These are phyloP conservation scores for Apiotrichum sp. DNA, from an alignment of 1,284 basidiomycete species.

Conservation along the genomic window DNA sequence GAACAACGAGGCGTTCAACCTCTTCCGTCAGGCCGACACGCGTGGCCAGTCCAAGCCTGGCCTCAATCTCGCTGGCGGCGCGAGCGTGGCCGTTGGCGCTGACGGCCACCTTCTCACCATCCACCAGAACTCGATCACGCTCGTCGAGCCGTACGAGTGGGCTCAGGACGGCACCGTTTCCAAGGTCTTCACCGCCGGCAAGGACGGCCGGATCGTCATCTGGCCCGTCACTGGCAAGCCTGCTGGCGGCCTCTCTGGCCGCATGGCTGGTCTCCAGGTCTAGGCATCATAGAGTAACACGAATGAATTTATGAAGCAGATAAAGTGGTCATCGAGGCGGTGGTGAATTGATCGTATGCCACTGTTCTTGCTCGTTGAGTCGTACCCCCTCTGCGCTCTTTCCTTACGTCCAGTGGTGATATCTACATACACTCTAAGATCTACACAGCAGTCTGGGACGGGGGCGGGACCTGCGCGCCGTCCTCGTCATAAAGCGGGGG, in stretches of 20 bases:
- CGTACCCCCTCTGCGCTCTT: too few species aligned
- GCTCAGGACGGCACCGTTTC: constrained; percentile 57
- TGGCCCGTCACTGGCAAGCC: constrained; percentile 59
- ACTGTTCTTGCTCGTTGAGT: too few species aligned
- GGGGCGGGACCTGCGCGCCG: not conserved
- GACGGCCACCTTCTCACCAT: constrained; percentile 71
- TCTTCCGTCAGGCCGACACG: constrained; percentile 87
- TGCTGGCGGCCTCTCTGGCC: constrained; percentile 23
- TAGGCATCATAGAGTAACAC: constrained; percentile 7
- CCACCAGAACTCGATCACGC: constrained; percentile 99
- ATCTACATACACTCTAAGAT: not conserved
- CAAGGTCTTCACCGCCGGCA: constrained; percentile 84
- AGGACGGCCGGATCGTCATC: constrained; percentile 88
- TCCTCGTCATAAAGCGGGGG: constrained; percentile 36
- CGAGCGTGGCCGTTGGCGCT: constrained; percentile 36
- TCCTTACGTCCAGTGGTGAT: constrained; percentile 1
- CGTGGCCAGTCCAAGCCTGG: constrained; percentile 60
- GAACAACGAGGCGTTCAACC: constrained; percentile 90
- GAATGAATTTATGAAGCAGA: not conserved
- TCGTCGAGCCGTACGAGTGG: constrained; percentile 68
- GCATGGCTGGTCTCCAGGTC: constrained; percentile 26
- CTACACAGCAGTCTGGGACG: not conserved
- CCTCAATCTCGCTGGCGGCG: constrained; percentile 40
- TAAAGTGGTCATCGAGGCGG: not conserved
- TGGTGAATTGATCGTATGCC: too few species aligned